Base-by-base conservation (phyloP, 2,329 filamentous ascomycete species). In the Fusarium sublunatum region DNA sequence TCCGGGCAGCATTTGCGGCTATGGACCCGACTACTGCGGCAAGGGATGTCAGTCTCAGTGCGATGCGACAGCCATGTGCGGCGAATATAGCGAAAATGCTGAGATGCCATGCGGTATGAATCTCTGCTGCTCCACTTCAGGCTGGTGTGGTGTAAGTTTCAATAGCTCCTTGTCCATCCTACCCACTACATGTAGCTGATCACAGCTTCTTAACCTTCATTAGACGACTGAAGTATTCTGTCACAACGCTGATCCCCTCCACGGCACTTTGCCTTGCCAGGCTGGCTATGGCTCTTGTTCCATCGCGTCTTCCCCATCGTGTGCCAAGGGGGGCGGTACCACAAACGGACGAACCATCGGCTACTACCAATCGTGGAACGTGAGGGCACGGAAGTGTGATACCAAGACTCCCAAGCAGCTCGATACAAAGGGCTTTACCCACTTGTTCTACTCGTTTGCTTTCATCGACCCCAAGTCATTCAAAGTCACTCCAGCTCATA, bases 21-120 rank as follows among this genome's bases (percentile, higher is more conserved):
- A 55, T 4, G 54, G 54, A 0, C 54, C 54, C 4, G 54, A 55
- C 7, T 58, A 22, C 6, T 58, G 54, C 19, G 50, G 36, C 6
- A 4, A 28, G 0, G 54, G 54, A 3, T 32, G 2, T 64, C 65
- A 2, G 73, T 74, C 56, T 22, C 60, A 22, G 54, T 58, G 54
- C 3, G 38, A 55, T 19, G 50, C 51, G 3, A 55, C 1, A 0
- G 54, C 54, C 1, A 55, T 58, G 54, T 58, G 54, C 13, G 50
- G 54, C 34, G 50, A 58, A 8, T 55, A 39, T n/a, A 58, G 50
- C 19, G 54, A 58, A 6, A 38, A 43, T 1, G 54, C 43, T 7
- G 54, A 58, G 1, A 49, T 55, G 43, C 54, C 54, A n/a, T 58
- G 50, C 0, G 54, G 54, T 1, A 58, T 58, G 54, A 58, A 55